Evolutionary conservation across 73 alveolate species (phyloP).

Genomic region (Paramecium tetraurelia): DNA sequence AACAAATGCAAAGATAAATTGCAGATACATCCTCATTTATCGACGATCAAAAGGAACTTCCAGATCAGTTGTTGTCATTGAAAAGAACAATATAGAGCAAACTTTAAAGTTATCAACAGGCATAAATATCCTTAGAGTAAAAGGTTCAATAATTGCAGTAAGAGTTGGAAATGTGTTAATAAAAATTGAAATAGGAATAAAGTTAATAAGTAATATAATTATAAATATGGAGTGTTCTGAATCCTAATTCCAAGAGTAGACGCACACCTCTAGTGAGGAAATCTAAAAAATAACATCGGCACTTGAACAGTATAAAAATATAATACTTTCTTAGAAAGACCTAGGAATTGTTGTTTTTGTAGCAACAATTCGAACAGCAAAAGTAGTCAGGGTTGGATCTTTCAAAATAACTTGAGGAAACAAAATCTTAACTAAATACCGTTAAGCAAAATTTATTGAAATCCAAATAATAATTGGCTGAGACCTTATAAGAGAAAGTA

Average conservation of each 20-base stretch:
- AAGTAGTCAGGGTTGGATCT: not conserved
- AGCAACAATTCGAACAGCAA: not conserved
- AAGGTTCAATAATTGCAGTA: not conserved
- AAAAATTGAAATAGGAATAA: not conserved
- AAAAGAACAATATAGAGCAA: not conserved
- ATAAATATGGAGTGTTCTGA: not conserved
- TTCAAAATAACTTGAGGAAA: not conserved
- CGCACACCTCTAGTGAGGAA: not conserved
- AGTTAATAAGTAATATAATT: not conserved
- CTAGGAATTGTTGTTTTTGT: not conserved
- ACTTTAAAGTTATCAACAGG: not conserved
- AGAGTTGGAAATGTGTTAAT: not conserved
- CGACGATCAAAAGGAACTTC: not conserved
- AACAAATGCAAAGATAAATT: not conserved
- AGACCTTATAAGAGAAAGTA: not conserved
- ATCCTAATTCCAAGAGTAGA: not conserved
- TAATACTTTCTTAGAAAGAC: not conserved
- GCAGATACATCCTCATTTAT: not conserved
- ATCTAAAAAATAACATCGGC: not conserved
- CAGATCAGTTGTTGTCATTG: not conserved
- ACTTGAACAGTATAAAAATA: not conserved
- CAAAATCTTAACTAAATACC: not conserved
- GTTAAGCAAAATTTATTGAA: not conserved
- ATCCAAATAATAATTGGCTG: not conserved
- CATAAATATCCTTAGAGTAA: not conserved